Percentiles rank a stretch among this genome's conserved stretches.
These are phyloP conservation scores for Capronia epimyces DNA, from an alignment of 2,329 filamentous ascomycete species.

Conservation along the genomic window DNA sequence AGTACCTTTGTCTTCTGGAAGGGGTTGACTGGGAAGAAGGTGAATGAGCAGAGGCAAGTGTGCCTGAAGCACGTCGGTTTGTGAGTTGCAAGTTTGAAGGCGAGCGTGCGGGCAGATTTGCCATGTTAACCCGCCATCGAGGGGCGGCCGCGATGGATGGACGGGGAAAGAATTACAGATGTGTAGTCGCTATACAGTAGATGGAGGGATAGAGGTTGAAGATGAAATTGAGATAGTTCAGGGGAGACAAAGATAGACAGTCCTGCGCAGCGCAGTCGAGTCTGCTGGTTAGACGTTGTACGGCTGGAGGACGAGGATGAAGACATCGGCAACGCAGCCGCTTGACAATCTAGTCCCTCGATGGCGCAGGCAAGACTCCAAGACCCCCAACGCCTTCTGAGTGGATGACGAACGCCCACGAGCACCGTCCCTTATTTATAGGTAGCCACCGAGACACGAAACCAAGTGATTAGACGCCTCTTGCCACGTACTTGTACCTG, in stretches of 20 bases:
- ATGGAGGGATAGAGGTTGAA: not conserved
- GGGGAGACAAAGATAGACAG: not conserved
- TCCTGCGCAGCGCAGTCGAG: not conserved
- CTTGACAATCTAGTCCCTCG: not conserved
- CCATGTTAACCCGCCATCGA: slow-evolving; percentile 30
- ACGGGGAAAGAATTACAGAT: slow-evolving; percentile 3
- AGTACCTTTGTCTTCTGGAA: slow-evolving; percentile 20
- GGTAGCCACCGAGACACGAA: not conserved
- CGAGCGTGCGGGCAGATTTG: slow-evolving; percentile 25
- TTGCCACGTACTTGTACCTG: too few relatives aligned
- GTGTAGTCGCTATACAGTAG: not conserved
- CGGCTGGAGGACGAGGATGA: not conserved
- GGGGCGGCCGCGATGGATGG: slow-evolving; percentile 11
- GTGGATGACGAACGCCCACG: not conserved
- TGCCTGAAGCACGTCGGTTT: slow-evolving; percentile 31
- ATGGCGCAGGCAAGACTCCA: not conserved
- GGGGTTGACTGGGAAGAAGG: slow-evolving; percentile 32
- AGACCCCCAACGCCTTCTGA: not conserved
- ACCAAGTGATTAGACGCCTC: too few relatives aligned
- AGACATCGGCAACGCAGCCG: not conserved
- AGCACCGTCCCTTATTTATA: not conserved
- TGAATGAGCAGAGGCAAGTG: slow-evolving; percentile 26
- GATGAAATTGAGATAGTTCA: not conserved
- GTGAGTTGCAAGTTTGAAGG: slow-evolving; percentile 24
- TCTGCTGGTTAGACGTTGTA: not conserved